A percentile compares a stretch with the other conserved stretches of the same genome.
Conservation (phyloP, 1,284 basidiomycete genomes). For the Sporisorium reilianum region DNA sequence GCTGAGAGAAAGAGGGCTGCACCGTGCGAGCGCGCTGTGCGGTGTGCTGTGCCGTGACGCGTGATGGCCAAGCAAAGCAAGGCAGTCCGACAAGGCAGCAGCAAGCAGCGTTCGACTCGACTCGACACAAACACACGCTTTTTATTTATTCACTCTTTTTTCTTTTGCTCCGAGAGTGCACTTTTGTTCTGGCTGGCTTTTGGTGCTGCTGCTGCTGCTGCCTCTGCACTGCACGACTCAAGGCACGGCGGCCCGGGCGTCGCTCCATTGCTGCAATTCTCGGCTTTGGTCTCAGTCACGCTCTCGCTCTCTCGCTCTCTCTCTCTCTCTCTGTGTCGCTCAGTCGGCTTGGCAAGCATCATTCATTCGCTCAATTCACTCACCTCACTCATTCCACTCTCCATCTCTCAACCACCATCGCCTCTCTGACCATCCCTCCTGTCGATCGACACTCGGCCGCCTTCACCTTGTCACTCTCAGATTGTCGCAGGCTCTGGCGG, state of each 20-base stretch:
- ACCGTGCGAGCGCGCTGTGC: not conserved
- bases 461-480: not conserved
- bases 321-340: too few relatives aligned
- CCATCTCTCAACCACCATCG: constrained; percentile 1
- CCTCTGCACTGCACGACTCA: not conserved
- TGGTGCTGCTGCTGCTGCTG: too few relatives aligned
- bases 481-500: too few relatives aligned
- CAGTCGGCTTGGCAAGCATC: not conserved
- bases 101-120: not conserved
- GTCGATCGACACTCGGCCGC: constrained; percentile 1
- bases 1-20: too few relatives aligned
- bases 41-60: not conserved
- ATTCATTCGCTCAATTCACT: not conserved
- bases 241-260: constrained; percentile 13
- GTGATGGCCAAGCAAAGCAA: not conserved
- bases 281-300: not conserved
- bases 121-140: not conserved
- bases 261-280: not conserved
- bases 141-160: not conserved
- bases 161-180: constrained; percentile 1
- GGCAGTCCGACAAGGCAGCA: too few relatives aligned
- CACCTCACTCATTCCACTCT: not conserved
- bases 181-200: not conserved
- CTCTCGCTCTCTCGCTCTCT: not conserved
- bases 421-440: not conserved